These are phyloP conservation scores for Scutellaria barbata DNA, from an alignment of 257 asterid genomes.

Conservation along the genomic window DNA sequence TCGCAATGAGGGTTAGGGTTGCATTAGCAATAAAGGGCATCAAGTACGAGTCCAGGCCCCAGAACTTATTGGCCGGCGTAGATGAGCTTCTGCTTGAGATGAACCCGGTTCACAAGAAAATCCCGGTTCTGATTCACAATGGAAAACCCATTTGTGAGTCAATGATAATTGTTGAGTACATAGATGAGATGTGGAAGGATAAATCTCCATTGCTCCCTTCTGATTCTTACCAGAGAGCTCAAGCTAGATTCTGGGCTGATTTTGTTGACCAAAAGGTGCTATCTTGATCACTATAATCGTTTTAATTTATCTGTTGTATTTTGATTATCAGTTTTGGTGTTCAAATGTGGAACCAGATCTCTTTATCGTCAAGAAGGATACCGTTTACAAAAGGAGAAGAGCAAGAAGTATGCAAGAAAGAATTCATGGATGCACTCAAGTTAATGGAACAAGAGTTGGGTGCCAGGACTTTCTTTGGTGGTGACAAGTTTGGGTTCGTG, in stretches of 20 bases:
- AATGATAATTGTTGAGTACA: background rate
- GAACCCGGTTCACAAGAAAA: too few species aligned
- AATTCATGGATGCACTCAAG: background rate
- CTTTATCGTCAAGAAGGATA: background rate
- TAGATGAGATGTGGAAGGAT: background rate
- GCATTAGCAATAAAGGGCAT: background rate
- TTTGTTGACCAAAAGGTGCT: slow-evolving; percentile 18
- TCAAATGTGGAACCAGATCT: background rate
- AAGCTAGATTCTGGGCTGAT: slow-evolving; percentile 18
- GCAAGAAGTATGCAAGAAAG: background rate
- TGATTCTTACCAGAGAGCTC: slow-evolving; percentile 15
- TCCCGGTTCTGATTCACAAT: too few species aligned
- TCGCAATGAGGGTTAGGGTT: background rate
- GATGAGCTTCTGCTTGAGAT: background rate
- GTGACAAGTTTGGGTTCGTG: background rate
- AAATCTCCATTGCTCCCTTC: background rate
- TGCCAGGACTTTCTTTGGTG: slow-evolving; percentile 4
- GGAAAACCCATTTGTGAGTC: background rate
- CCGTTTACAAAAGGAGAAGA: background rate
- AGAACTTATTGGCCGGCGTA: background rate
- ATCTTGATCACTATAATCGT: background rate
- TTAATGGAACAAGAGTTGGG: background rate
- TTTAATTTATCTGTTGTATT: too few species aligned
- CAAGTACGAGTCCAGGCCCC: background rate
- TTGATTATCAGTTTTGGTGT: background rate